Conservation (phyloP, 305 asterid species). For the Fraxinus sp. region DNA sequence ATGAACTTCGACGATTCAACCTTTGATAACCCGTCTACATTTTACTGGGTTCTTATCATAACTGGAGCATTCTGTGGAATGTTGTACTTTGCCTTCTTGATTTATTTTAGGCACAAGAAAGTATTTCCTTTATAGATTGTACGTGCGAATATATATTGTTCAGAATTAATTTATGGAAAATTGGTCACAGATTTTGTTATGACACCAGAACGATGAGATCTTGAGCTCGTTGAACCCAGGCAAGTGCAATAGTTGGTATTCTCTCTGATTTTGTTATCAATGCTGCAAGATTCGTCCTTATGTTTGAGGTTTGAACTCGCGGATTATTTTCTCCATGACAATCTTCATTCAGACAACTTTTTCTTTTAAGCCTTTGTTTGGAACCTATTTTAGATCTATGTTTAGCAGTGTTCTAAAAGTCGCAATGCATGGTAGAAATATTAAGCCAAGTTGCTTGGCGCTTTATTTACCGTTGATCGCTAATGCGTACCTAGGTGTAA, state of each 20-base stretch:
- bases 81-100: conserved; percentile 54
- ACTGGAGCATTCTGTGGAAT: conserved; percentile 58
- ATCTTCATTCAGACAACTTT: not conserved
- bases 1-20: conserved; percentile 75
- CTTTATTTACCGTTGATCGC: not conserved
- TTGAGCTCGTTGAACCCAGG: not conserved
- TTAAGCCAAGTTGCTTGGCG: not conserved
- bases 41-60: conserved; percentile 70
- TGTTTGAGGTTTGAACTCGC: not conserved
- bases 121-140: conserved; percentile 59
- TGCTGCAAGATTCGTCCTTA: not conserved
- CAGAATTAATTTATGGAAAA: conserved; percentile 17
- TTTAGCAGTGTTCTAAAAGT: not conserved
- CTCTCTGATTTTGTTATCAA: not conserved
- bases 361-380: not conserved
- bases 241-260: not conserved
- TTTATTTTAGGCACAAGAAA: conserved; percentile 83
- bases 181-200: not conserved
- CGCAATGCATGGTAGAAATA: too few relatives aligned
- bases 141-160: conserved; percentile 8
- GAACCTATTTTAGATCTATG: not conserved
- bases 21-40: conserved; percentile 58
- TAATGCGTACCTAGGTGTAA: not conserved
- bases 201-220: not conserved
- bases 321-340: not conserved